Evolutionary conservation across 2,329 filamentous ascomycete genomes (phyloP).

Genomic region (Beauveria australis): DNA sequence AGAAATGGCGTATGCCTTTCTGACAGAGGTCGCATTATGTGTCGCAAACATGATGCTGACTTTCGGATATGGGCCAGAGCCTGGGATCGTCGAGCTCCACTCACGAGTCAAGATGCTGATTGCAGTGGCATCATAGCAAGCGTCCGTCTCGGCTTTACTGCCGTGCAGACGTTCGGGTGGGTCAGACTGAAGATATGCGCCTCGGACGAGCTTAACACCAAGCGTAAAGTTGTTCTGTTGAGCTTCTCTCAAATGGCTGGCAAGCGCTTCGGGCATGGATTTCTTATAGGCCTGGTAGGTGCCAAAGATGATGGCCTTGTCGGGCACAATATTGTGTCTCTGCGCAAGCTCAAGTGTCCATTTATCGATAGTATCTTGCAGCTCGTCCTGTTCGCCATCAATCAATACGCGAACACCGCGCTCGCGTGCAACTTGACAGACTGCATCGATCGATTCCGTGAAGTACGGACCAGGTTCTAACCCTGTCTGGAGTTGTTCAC

Average conservation of each 20-base stretch:
- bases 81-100: slow-evolving; percentile 27
- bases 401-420: not conserved
- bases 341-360: slow-evolving; percentile 2
- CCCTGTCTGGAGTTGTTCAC: not conserved
- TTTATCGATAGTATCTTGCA: not conserved
- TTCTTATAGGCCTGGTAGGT: slow-evolving; percentile 76
- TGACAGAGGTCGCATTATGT: slow-evolving; percentile 70
- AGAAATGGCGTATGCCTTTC: slow-evolving; percentile 43
- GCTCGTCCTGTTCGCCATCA: slow-evolving; percentile 3
- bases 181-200: slow-evolving; percentile 66
- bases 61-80: slow-evolving; percentile 40
- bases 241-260: slow-evolving; percentile 51
- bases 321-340: slow-evolving; percentile 34
- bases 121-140: slow-evolving; percentile 63
- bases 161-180: slow-evolving; percentile 62
- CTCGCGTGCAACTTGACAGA: not conserved
- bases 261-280: slow-evolving; percentile 46
- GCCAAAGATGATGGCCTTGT: slow-evolving; percentile 65
- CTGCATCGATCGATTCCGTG: not conserved
- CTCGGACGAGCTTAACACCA: slow-evolving; percentile 67
- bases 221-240: slow-evolving; percentile 53
- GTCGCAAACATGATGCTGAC: slow-evolving; percentile 66
- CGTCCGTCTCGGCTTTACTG: slow-evolving; percentile 63
- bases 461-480: not conserved
- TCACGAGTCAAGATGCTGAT: slow-evolving; percentile 56